These are phyloP conservation scores for Xylona heveae DNA, from an alignment of 495 filamentous ascomycete species.

Conservation along the genomic window DNA sequence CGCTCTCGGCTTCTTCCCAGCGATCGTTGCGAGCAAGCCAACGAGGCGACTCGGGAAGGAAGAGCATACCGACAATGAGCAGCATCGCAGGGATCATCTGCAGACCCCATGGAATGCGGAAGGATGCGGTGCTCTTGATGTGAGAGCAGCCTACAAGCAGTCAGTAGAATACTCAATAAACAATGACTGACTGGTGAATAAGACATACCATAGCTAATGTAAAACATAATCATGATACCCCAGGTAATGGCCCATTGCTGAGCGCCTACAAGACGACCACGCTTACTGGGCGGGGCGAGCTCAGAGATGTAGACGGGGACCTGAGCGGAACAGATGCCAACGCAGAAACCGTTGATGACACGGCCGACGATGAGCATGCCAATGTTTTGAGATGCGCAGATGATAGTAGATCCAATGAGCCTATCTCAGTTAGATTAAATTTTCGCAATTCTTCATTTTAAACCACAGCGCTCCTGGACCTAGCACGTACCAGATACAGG, in stretches of 20 bases:
- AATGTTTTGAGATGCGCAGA: constrained; percentile 52
- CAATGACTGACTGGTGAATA: no score
- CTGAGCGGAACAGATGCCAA: constrained; percentile 61
- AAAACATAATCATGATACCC: constrained; percentile 70
- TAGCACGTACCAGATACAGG: constrained; percentile 34
- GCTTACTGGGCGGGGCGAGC: constrained; percentile 42
- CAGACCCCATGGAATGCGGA: constrained; percentile 55
- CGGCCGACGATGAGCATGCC: constrained; percentile 54
- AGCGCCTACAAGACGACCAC: constrained; percentile 47
- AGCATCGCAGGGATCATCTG: constrained; percentile 51
- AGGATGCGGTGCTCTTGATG: constrained; percentile 28
- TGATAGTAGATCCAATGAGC: constrained; percentile 42
- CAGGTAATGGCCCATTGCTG: constrained; percentile 68
- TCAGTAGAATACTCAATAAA: no score
- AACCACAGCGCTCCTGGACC: no score
- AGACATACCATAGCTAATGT: constrained; percentile 55
- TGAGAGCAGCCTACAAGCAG: no score
- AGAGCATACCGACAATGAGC: constrained; percentile 36
- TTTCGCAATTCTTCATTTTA: not conserved
- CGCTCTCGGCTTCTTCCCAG: constrained; percentile 44
- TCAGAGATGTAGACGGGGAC: constrained; percentile 67
- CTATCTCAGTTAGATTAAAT: constrained; percentile 9
- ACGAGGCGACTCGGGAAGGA: constrained; percentile 56
- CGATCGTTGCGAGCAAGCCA: constrained; percentile 57
- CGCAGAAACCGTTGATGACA: constrained; percentile 53